Evolutionary conservation across 2,329 filamentous ascomycete genomes (phyloP).

Genomic region (Fusarium sp.): DNA sequence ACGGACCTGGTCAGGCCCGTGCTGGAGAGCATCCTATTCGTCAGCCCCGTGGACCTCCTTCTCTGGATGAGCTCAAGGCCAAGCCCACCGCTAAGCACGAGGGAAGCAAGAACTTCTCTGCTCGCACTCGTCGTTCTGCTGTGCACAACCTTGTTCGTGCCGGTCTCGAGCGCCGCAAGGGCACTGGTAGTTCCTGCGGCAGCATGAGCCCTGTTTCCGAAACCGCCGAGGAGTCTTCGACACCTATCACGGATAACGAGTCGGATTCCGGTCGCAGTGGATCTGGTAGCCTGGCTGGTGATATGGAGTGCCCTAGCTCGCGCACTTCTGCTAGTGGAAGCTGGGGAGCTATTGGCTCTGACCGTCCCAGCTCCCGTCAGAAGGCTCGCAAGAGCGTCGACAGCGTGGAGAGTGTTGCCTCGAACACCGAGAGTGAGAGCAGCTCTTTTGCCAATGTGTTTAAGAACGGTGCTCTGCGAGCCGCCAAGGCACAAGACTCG

Average conservation of each 20-base stretch:
- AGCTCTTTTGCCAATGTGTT: conserved; percentile 76
- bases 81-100: conserved; percentile 94
- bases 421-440: conserved; percentile 61
- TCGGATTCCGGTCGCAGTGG: conserved; percentile 78
- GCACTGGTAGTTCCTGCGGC: conserved; percentile 76
- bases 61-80: conserved; percentile 87
- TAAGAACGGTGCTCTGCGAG: conserved; percentile 68
- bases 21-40: conserved; percentile 94
- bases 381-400: conserved; percentile 73
- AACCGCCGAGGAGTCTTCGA: conserved; percentile 74
- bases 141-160: conserved; percentile 92
- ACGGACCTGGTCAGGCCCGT: conserved; percentile 91
- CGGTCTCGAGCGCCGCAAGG: conserved; percentile 85
- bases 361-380: conserved; percentile 79
- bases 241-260: conserved; percentile 78
- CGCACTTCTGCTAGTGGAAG: conserved; percentile 79
- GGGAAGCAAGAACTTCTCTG: conserved; percentile 97
- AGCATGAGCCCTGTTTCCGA: conserved; percentile 94
- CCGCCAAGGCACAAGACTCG: conserved; percentile 65
- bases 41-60: conserved; percentile 91
- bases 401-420: conserved; percentile 71
- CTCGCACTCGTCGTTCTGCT: conserved; percentile 90
- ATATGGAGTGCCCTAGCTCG: conserved; percentile 77
- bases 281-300: conserved; percentile 84
- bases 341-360: conserved; percentile 86